These are phyloP conservation scores for Fusarium incarnatum DNA, from an alignment of 2,329 filamentous ascomycete genomes.

Conservation along the genomic window DNA sequence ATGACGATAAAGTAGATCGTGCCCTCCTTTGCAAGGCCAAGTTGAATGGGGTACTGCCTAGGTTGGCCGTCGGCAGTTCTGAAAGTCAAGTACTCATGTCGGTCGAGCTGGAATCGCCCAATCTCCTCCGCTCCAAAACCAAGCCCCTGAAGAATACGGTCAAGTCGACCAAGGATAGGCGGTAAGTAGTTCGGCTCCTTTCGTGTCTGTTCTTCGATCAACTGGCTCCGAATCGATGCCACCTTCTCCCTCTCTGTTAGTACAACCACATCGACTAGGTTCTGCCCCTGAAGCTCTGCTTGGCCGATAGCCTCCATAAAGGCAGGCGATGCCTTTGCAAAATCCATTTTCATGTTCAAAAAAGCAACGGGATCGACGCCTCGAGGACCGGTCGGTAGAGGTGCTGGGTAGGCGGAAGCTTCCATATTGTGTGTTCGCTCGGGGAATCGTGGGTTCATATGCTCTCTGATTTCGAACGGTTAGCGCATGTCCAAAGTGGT, in stretches of 20 bases:
- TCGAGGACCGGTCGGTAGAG: constrained; percentile 56
- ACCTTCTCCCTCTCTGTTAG: constrained; percentile 65
- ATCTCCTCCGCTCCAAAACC: constrained; percentile 67
- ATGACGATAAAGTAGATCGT: constrained; percentile 73
- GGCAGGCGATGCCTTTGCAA: constrained; percentile 66
- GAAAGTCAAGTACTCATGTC: constrained; percentile 68
- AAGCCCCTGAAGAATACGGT: constrained; percentile 65
- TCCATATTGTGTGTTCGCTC: constrained; percentile 64
- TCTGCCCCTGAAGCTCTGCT: constrained; percentile 59
- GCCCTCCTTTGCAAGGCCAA: constrained; percentile 69
- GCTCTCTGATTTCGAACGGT: constrained; percentile 63
- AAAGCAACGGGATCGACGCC: constrained; percentile 67
- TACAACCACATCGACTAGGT: constrained; percentile 66
- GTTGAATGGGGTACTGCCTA: constrained; percentile 61
- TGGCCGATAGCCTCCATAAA: constrained; percentile 68
- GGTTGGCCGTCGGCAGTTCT: constrained; percentile 63
- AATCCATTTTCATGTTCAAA: constrained; percentile 68
- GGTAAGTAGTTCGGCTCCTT: constrained; percentile 73
- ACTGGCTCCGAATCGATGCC: constrained; percentile 60
- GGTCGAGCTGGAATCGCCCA: constrained; percentile 63
- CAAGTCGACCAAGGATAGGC: constrained; percentile 69
- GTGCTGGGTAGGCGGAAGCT: constrained; percentile 61
- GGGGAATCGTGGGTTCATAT: constrained; percentile 61
- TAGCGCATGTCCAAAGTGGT: constrained; percentile 63
- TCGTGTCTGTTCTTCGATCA: constrained; percentile 68